phyloP scores from a whole-genome alignment of 345 rosid species.

The Salix caprea region DNA sequence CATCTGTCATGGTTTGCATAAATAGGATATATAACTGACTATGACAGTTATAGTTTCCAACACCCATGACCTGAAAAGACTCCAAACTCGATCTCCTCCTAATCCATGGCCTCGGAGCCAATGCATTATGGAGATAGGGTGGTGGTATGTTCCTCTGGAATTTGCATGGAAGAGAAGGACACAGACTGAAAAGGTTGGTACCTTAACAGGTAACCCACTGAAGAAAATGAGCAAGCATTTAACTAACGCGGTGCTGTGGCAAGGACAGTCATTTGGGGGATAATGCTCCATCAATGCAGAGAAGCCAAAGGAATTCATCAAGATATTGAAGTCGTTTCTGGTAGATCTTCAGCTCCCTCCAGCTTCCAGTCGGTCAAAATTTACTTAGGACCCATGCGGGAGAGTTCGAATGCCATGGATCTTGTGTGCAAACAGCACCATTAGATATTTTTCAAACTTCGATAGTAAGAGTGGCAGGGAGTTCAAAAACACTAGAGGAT shows the following conservation, averaged over 20 bases:
- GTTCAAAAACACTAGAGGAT: background rate
- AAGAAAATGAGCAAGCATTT: background rate
- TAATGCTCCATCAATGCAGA: too few relatives aligned
- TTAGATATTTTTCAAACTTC: background rate
- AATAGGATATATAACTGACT: too few relatives aligned
- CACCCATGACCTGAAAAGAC: conserved; percentile 6
- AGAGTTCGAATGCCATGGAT: background rate
- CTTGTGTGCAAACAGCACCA: background rate
- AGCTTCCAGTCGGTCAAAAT: background rate
- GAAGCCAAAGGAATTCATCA: conserved; percentile 8
- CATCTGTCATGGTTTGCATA: too few relatives aligned
- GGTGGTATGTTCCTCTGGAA: too few relatives aligned
- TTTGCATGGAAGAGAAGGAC: conserved; percentile 11
- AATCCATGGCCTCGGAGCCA: conserved; percentile 75
- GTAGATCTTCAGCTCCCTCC: too few relatives aligned
- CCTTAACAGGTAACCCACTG: background rate
- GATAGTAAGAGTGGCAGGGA: too few relatives aligned
- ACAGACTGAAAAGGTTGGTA: conserved; percentile 54
- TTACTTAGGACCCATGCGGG: background rate
- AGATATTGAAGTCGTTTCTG: conserved; percentile 40
- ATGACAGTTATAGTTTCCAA: too few relatives aligned
- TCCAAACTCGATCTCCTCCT: conserved; percentile 63
- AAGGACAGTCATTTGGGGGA: conserved; percentile 52
- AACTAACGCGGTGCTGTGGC: too few relatives aligned
- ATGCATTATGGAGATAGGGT: conserved; percentile 77